Evolutionary conservation across 176 grass and related monocot genomes (phyloP).

Genomic region (Rhynchospora tenuis): DNA sequence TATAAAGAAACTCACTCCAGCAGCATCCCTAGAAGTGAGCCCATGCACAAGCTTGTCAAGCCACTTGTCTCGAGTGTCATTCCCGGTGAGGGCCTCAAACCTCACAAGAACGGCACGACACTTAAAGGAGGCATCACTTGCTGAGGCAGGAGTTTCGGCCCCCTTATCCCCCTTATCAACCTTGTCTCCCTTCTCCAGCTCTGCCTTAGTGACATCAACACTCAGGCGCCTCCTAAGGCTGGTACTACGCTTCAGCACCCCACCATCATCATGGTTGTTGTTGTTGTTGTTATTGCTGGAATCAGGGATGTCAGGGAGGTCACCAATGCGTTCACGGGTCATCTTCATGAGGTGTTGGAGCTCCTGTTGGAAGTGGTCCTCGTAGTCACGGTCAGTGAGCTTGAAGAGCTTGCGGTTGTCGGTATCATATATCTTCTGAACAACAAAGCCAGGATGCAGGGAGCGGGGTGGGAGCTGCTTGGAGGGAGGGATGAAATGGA

Average conservation of each 20-base stretch:
- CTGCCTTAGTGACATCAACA: conserved; percentile 52
- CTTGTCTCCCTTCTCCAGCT: neutral
- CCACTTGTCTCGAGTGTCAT: conserved; percentile 66
- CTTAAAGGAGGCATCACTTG: conserved; percentile 48
- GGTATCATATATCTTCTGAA: conserved; percentile 92
- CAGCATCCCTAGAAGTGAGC: conserved; percentile 40
- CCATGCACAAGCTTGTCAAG: conserved; percentile 81
- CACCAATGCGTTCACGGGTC: conserved; percentile 63
- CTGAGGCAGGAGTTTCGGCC: conserved; percentile 49
- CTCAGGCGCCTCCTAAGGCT: conserved; percentile 42
- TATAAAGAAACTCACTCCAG: conserved; percentile 21
- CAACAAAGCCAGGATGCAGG: conserved; percentile 84
- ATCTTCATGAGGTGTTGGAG: conserved; percentile 84
- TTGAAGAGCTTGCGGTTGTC: conserved; percentile 82
- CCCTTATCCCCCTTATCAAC: conserved; percentile 51
- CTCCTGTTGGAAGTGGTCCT: conserved; percentile 75
- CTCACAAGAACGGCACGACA: conserved; percentile 41
- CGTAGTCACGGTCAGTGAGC: conserved; percentile 90
- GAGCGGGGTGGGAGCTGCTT: conserved; percentile 84
- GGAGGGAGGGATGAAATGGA: conserved; percentile 79
- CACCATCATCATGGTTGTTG: conserved; percentile 38
- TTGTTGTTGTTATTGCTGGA: conserved; percentile 32
- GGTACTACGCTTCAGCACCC: conserved; percentile 44
- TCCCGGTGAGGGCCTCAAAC: conserved; percentile 64
- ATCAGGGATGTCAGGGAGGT: conserved; percentile 40